Conservation (phyloP, 2,329 filamentous ascomycete genomes). For the Penicillium decumbens region DNA sequence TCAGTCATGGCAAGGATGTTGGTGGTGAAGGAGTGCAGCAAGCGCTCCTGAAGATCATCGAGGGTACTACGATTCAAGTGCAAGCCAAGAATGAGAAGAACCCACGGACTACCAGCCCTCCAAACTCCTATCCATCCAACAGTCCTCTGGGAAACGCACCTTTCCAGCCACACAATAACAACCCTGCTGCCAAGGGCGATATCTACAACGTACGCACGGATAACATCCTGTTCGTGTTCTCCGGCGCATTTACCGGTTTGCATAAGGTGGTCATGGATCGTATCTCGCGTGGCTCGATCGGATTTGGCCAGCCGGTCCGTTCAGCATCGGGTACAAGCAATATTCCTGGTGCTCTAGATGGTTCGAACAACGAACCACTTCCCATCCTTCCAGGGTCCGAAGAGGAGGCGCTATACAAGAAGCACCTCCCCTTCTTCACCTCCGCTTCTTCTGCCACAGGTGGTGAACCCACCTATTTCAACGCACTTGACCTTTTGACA, state of each 20-base stretch:
- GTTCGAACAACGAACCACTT: conserved; percentile 38
- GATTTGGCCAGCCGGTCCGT: conserved; percentile 81
- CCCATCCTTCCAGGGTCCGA: conserved; percentile 60
- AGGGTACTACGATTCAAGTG: conserved; percentile 88
- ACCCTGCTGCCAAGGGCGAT: conserved; percentile 50
- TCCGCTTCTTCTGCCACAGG: conserved; percentile 49
- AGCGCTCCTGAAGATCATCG: conserved; percentile 89
- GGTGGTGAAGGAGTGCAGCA: conserved; percentile 96
- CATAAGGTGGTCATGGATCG: conserved; percentile 82
- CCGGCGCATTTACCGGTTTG: conserved; percentile 87
- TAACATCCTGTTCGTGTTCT: conserved; percentile 96
- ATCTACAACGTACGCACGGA: conserved; percentile 77
- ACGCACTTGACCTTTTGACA: conserved; percentile 65
- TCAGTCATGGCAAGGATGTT: conserved; percentile 85
- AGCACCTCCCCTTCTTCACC: conserved; percentile 56
- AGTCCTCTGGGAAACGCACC: conserved; percentile 33
- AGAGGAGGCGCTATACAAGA: conserved; percentile 56
- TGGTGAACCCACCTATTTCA: conserved; percentile 48
- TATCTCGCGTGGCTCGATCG: conserved; percentile 81
- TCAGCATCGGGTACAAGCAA: conserved; percentile 37
- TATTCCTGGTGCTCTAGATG: conserved; percentile 21
- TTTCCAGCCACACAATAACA: conserved; percentile 29
- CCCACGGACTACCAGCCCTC: conserved; percentile 36
- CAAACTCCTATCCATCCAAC: conserved; percentile 39
- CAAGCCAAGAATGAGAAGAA: conserved; percentile 65